Base-by-base conservation (phyloP, 78 protist species). In the Anaeramoeba flamelloides region DNA sequence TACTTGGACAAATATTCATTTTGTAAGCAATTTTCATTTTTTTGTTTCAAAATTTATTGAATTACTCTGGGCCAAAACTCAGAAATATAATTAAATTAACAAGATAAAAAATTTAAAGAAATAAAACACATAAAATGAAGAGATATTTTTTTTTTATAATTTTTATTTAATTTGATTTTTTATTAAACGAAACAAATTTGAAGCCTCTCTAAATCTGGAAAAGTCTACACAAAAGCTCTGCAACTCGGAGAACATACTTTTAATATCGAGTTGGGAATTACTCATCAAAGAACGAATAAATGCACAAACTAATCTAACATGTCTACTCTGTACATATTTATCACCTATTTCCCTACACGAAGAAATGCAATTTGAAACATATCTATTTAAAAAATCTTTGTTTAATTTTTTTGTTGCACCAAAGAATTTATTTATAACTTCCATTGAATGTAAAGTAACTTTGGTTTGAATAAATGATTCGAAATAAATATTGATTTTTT, bases 351-450 rank as follows among this genome's bases (percentile, higher is more conserved):
- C 77, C 80, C 85, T 85, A 82, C 97, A 93, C 30, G 83, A 38
- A 12, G 41, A n/a, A 3, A 93, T 91, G 85, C 97, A 93, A 78
- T 89, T 87, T 26, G 86, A 82, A 83, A 93, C 90, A 78, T 93
- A 93, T 41, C 89, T 82, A 32, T 88, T 92, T 4, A 93, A 78
- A 36, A 90, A 90, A 80, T 90, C 94, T 1, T 83, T 41, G 2
- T 93, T 93, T 32, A 91, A 82, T n/a, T n/a, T n/a, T 36, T 90
- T 92, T n/a, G 86, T 89, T 3, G 90, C 77, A 0, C 89, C 87
- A 4, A 93, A 90, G 65, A 93, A 89, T 4, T 90, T 87, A 79
- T 90, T 91, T 64, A 93, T 93, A 3, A 92, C 91, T 53, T 92
- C 96, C 94, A 93, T 91, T 2, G 93, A 89, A 77, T 90, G 91